phyloP scores from a whole-genome alignment of 2,329 filamentous ascomycete genomes.

The Scedosporium apiospermum region DNA sequence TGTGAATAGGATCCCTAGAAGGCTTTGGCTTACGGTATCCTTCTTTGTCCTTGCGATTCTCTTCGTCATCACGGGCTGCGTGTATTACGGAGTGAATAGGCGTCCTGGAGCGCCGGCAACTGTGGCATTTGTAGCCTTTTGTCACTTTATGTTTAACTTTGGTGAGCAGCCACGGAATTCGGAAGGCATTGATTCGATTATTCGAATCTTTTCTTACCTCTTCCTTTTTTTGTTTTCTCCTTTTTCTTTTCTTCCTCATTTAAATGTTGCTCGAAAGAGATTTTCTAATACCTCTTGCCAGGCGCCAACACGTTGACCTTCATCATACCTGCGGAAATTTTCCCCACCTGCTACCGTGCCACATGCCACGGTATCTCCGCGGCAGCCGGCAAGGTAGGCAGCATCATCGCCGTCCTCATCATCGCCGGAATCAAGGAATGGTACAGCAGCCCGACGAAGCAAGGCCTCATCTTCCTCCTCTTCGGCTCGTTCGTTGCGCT shows the following conservation, averaged over 20 bases:
- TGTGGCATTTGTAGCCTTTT: constrained; percentile 40
- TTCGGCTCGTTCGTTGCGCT: constrained; percentile 40
- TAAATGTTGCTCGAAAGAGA: not conserved
- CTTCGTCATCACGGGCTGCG: constrained; percentile 38
- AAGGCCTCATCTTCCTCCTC: constrained; percentile 40
- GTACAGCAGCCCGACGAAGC: constrained; percentile 30
- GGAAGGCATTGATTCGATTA: not conserved
- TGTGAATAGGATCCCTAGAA: constrained; percentile 37
- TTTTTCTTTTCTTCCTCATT: not conserved
- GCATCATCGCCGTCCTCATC: constrained; percentile 40
- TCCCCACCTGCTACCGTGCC: constrained; percentile 53
- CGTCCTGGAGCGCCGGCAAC: constrained; percentile 32
- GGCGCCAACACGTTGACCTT: constrained; percentile 55
- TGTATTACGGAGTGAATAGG: constrained; percentile 38
- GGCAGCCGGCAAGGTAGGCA: constrained; percentile 49
- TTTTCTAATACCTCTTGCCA: constrained; percentile 13
- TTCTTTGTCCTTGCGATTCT: constrained; percentile 36
- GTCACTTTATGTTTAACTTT: constrained; percentile 47
- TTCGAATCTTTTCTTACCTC: not conserved
- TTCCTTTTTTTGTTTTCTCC: not conserved
- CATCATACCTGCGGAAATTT: constrained; percentile 55
- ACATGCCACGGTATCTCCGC: constrained; percentile 55
- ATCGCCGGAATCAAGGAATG: constrained; percentile 39
- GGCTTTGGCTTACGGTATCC: constrained; percentile 38
- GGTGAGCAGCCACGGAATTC: constrained; percentile 21